These are phyloP conservation scores for Gentiana macrophylla DNA, from an alignment of 257 asterid species.

Conservation along the genomic window DNA sequence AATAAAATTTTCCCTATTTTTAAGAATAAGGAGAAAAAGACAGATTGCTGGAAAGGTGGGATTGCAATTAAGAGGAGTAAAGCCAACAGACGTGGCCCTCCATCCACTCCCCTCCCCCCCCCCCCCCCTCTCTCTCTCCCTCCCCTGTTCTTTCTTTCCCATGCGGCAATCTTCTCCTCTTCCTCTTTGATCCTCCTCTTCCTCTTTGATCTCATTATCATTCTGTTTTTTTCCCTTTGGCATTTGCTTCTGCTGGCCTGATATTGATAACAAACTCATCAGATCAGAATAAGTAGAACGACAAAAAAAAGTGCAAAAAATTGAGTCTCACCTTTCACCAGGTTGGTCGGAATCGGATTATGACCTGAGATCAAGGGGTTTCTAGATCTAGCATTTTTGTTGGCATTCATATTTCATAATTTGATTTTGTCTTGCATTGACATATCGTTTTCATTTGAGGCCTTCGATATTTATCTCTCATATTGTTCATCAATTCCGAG, in stretches of 20 bases:
- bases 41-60: too few species aligned
- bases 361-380: not conserved
- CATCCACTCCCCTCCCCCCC: slow-evolving; percentile 15
- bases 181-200: slow-evolving; percentile 12
- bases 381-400: slow-evolving; percentile 3
- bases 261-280: not conserved
- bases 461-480: not conserved
- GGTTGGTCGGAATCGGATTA: slow-evolving; percentile 1
- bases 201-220: not conserved
- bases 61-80: too few species aligned
- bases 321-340: not conserved
- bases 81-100: slow-evolving; percentile 37
- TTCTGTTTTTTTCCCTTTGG: not conserved
- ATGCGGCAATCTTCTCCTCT: not conserved
- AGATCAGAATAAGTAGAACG: not conserved
- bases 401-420: not conserved
- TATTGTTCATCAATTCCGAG: slow-evolving; percentile 5
- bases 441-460: slow-evolving; percentile 1
- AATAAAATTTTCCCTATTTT: too few species aligned
- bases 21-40: too few species aligned
- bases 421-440: not conserved
- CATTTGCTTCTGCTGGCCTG: not conserved
- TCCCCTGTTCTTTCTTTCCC: not conserved
- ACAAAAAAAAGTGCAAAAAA: not conserved
- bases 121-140: slow-evolving; percentile 14